Base-by-base conservation (phyloP, 1,284 basidiomycete species). In the Tetrapyrgos nigripes region DNA sequence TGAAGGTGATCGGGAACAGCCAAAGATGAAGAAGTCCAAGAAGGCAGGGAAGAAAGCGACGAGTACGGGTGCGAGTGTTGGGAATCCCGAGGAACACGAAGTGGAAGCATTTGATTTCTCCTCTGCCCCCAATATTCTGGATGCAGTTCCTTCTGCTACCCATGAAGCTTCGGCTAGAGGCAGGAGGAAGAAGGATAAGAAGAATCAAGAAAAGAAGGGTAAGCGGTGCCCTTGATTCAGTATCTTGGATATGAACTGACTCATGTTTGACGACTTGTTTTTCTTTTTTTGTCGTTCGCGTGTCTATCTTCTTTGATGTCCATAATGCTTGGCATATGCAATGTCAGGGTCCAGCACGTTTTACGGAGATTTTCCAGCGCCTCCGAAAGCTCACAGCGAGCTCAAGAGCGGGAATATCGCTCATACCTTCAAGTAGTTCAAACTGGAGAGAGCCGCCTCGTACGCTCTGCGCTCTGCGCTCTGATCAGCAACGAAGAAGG, bases 111-210 rank as follows among this genome's bases (percentile, higher is more conserved):
- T 95, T 69, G 92, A 95, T 75, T 96, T 95, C 70, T 75, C 82
- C 2, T 74, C 79, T 4, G 86, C 84, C 43, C 85, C 91, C 10
- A 94, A 94, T 69, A 84, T 96, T 56, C 76, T 97, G 61, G 95
- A 97, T 67, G 83, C 85, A 61, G 78, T 79, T 48, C 79, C 80
- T 13, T 76, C 79, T 51, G 55, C 63, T 44, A 62, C 64, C 28
- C 75, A 79, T 58, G 77, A 78, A 54, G 69, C 63, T 46, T 65
- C 74, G 45, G 37, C 14, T 40, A 40, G 5, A 8, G 37, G 37
- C 4, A 6, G 37, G 8, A 71, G 65, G 59, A 72, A 68, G 66
- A 76, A 70, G 62, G 77, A 76, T 63, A 83, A 79, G 69, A 84
- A 80, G 68, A 80, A 77, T 65, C 85, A 78, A 68, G 76, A 78